Evolutionary conservation across 805 yeast species (phyloP), one percentile per base, ranked within the genome.

Genomic region (Starmerella tilneyi): DNA sequence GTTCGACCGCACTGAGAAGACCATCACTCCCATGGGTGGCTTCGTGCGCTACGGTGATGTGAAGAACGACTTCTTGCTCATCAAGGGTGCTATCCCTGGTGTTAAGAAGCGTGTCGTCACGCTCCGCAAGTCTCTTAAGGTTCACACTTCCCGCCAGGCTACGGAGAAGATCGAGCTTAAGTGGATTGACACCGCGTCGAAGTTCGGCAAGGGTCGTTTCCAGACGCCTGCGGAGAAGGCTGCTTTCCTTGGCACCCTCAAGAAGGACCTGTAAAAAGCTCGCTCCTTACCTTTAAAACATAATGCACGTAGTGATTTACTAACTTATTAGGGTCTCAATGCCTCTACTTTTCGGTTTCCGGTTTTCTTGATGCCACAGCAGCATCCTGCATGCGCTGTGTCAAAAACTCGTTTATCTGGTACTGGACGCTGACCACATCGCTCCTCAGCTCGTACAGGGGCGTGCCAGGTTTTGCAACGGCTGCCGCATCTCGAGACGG

Each of bases 131-230:
- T 85, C 96, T 63, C 79, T 92, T 70, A 84, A 85, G 84, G 84
- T 83, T 67, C 92, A 88, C 81, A 86, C 96, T 63, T 83, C 94
- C 65, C 92, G 98, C 81, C 82, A 79, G 75, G 97, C 97, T 64
- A 70, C 82, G 63, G 99, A 92, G 80, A 72, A 85, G 74, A 95
- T 89, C 62, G 77, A 74, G 80, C 84, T 92, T 75, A 92, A 92
- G 77, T 92, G 97, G 98, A 92, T 92, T 71, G 99, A 92, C 74
- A 92, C 99, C 65, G 95, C 99, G 70, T 92, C 98, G 68, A 88
- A 89, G 76, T 92, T 92, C 88, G 99, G 99, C 83, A 94, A 92
- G 85, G 98, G 98, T 80, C 92, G 98, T 82, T 92, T 92, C 97
- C 99, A 92, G 79, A 92, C 99, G 68, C 94, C 96, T 66, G 97